These are phyloP conservation scores for Fusarium sp. DNA, from an alignment of 2,329 filamentous ascomycete species.

Conservation along the genomic window DNA sequence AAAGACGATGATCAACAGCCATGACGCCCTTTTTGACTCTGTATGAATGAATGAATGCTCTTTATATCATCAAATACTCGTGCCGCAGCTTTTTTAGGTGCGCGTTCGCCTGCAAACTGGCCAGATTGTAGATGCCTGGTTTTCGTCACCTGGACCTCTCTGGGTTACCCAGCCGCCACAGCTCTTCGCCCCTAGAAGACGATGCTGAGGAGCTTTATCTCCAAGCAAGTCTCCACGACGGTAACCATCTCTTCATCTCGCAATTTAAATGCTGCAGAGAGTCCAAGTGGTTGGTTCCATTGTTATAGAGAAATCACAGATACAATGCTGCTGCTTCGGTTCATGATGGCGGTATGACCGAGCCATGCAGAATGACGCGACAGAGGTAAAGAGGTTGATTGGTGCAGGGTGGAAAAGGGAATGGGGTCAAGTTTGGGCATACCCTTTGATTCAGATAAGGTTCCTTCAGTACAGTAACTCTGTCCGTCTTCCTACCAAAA, in stretches of 20 bases:
- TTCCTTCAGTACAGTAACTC: constrained; percentile 27
- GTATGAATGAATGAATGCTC: constrained; percentile 25
- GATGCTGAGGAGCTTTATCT: constrained; percentile 32
- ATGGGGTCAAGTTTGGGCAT: constrained; percentile 45
- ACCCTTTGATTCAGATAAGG: constrained; percentile 45
- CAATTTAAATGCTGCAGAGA: constrained; percentile 45
- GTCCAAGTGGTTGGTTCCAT: constrained; percentile 38
- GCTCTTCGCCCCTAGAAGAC: constrained; percentile 37
- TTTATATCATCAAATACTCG: constrained; percentile 40
- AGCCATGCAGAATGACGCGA: constrained; percentile 38
- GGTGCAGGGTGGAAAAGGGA: constrained; percentile 29
- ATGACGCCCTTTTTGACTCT: constrained; percentile 26
- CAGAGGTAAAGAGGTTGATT: constrained; percentile 27
- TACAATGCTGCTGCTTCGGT: constrained; percentile 43
- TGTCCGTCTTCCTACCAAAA: constrained; percentile 43
- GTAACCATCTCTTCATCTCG: constrained; percentile 40
- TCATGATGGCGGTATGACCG: constrained; percentile 34
- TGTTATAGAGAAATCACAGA: constrained; percentile 46
- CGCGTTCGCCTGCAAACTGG: constrained; percentile 34
- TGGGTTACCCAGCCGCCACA: constrained; percentile 33
- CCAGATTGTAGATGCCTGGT: constrained; percentile 38
- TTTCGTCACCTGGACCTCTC: constrained; percentile 31
- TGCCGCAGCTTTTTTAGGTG: constrained; percentile 37
- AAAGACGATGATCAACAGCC: constrained; percentile 34
- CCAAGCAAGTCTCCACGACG: constrained; percentile 39